These are phyloP conservation scores for Aaosphaeria pasadenensis DNA, from an alignment of 2,329 filamentous ascomycete species.

Conservation along the genomic window DNA sequence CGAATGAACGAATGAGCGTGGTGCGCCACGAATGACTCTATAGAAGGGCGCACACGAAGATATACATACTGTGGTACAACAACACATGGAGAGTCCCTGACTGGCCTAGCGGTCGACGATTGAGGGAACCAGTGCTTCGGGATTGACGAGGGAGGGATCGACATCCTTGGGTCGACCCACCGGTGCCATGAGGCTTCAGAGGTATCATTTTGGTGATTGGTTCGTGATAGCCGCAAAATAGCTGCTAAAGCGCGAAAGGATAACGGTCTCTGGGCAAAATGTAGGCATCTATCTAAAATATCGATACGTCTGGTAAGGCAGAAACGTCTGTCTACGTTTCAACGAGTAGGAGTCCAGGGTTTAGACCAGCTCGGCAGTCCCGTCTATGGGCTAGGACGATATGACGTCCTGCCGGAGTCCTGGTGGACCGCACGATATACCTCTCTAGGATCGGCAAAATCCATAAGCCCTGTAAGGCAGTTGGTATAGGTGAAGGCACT, in stretches of 20 bases:
- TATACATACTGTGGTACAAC: constrained; percentile 20
- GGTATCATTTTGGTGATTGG: constrained; percentile 13
- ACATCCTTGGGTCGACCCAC: constrained; percentile 20
- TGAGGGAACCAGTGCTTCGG: constrained; percentile 9
- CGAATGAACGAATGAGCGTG: constrained; percentile 9
- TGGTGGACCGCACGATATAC: not conserved
- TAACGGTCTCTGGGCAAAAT: constrained; percentile 13
- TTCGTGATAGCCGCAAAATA: constrained; percentile 4
- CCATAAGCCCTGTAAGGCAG: constrained; percentile 14
- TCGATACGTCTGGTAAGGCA: not conserved
- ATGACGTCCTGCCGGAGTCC: constrained; percentile 18
- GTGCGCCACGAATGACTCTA: constrained; percentile 10
- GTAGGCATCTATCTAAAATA: constrained; percentile 19
- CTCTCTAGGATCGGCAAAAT: too few species aligned
- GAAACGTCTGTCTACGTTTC: constrained; percentile 1
- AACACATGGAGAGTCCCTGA: constrained; percentile 4
- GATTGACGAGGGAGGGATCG: constrained; percentile 14
- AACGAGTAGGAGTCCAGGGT: constrained; percentile 3
- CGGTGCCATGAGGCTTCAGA: constrained; percentile 15
- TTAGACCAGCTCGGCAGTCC: constrained; percentile 23
- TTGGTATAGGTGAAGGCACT: constrained; percentile 1
- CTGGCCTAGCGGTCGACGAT: constrained; percentile 14
- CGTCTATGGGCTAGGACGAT: constrained; percentile 12
- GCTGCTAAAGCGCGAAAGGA: constrained; percentile 17
- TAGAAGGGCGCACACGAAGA: constrained; percentile 6